Conservation (phyloP, 306 rosid species). For the Delonix regia region DNA sequence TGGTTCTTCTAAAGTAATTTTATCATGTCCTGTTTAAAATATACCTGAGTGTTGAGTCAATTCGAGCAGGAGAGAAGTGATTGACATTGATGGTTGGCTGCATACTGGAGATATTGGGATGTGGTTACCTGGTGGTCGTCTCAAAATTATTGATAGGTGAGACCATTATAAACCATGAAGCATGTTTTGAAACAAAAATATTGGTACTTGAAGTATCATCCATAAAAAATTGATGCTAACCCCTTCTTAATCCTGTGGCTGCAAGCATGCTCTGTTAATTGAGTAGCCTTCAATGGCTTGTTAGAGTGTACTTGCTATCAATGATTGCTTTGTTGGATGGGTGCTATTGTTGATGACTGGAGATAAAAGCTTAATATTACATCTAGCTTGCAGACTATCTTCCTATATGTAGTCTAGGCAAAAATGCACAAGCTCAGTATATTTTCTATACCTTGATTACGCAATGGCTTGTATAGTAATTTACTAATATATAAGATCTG, state of each 20-base stretch:
- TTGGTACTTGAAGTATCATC: slow-evolving; percentile 10
- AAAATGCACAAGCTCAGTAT: background rate
- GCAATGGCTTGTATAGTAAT: background rate
- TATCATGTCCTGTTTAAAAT: slow-evolving; percentile 22
- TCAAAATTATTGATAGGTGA: slow-evolving; percentile 96
- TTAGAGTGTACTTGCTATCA: slow-evolving; percentile 16
- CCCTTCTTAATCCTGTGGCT: background rate
- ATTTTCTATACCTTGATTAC: slow-evolving; percentile 3
- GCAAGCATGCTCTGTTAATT: slow-evolving; percentile 24
- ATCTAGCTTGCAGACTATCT: slow-evolving; percentile 3
- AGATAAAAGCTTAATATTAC: slow-evolving; percentile 9
- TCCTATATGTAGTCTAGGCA: background rate
- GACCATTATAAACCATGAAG: slow-evolving; percentile 13
- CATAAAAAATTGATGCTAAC: slow-evolving; percentile 10
- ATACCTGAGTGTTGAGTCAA: slow-evolving; percentile 33
- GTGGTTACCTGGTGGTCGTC: slow-evolving; percentile 92
- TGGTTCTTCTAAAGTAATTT: slow-evolving; percentile 31
- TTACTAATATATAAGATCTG: background rate
- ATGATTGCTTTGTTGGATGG: slow-evolving; percentile 24
- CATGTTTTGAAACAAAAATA: background rate
- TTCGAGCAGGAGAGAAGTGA: slow-evolving; percentile 82
- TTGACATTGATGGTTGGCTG: slow-evolving; percentile 95
- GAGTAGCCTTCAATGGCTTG: slow-evolving; percentile 24
- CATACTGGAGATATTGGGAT: slow-evolving; percentile 94
- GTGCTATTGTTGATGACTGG: background rate